Base-by-base conservation (phyloP, 116 monocot genomes). In the Phalaenopsis hybrid region DNA sequence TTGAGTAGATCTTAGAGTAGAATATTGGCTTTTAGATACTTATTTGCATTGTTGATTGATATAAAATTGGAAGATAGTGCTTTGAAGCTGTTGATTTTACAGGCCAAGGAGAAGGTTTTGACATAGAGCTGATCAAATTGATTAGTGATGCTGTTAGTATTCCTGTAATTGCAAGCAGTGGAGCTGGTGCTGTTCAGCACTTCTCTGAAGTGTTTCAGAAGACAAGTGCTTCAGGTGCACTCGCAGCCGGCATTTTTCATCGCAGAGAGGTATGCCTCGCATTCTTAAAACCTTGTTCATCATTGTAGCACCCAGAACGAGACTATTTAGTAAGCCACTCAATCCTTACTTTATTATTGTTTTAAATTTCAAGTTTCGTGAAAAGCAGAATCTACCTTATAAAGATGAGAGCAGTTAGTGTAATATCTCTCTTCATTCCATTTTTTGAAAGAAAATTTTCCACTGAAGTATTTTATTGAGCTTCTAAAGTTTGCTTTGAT, bases 211-310 rank as follows among this genome's bases (percentile, higher is more conserved):
- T 99, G 33, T 99, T 99, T 86, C 67, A 87, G 77, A 89, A 94
- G 86, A 99, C 99, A 34, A 90, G 82, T 84, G 99, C 99, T 78
- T 99, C 99, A 59, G 99, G 95, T 81, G 99, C 99, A 7, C 92
- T 99, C 84, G 99, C 99, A 79, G 99, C 99, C 46, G 99, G 99
- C 59, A 99, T 99, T 87, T 99, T 99, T 84, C 99, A 99, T 78
- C 90, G 99, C 21, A 95, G 93, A 63, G 99, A 99, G 95, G 99
- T 93, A 89, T 0, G 65, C 69, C 10, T 79, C 33, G 41, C 37
- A 37, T 37, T 33, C 73, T 16, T 31, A 41, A 16, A 41, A 41
- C 15, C 73, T 73, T 17, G 0, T 25, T 55, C 25, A 8, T 65
- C 16, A 41, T 73, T 7, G 6, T 73, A 52, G 55, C 15, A 15